Conservation (phyloP, 2,329 filamentous ascomycete species). For the Arthroderma uncinatum region DNA sequence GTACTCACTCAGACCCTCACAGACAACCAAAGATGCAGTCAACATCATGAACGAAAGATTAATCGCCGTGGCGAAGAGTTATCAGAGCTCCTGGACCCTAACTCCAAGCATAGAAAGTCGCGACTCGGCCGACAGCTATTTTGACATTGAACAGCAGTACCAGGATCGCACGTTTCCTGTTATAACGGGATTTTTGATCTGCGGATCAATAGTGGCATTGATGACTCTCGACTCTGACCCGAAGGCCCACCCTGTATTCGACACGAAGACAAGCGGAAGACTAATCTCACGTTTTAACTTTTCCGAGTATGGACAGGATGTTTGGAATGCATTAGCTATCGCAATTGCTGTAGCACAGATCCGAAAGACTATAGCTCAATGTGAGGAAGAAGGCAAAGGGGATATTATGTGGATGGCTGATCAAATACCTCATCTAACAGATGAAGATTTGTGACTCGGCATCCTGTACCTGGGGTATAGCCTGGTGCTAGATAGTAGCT, state of each 20-base stretch:
- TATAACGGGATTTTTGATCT: conserved; percentile 45
- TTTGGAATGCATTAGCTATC: conserved; percentile 50
- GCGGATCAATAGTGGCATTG: conserved; percentile 42
- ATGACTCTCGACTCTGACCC: conserved; percentile 40
- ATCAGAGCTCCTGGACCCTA: conserved; percentile 25
- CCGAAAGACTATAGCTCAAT: conserved; percentile 39
- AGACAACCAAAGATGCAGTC: conserved; percentile 33
- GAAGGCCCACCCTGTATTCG: conserved; percentile 15
- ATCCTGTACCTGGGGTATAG: background rate
- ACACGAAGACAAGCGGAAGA: conserved; percentile 16
- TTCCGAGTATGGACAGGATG: conserved; percentile 42
- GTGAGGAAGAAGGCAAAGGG: conserved; percentile 27
- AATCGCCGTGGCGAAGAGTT: conserved; percentile 32
- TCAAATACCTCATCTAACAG: background rate
- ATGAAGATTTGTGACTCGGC: background rate
- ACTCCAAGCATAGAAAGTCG: conserved; percentile 8
- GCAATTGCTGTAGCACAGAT: conserved; percentile 46
- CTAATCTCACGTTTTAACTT: conserved; percentile 46
- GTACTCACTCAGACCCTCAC: conserved; percentile 31
- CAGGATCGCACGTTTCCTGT: conserved; percentile 33
- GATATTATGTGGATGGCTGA: conserved; percentile 13
- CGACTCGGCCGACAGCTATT: conserved; percentile 6
- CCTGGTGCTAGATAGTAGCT: background rate
- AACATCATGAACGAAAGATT: conserved; percentile 36
- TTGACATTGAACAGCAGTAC: conserved; percentile 8